These are phyloP conservation scores for Paracorniculantispora psalliotae DNA, from an alignment of 2,329 filamentous ascomycete species.

Conservation along the genomic window DNA sequence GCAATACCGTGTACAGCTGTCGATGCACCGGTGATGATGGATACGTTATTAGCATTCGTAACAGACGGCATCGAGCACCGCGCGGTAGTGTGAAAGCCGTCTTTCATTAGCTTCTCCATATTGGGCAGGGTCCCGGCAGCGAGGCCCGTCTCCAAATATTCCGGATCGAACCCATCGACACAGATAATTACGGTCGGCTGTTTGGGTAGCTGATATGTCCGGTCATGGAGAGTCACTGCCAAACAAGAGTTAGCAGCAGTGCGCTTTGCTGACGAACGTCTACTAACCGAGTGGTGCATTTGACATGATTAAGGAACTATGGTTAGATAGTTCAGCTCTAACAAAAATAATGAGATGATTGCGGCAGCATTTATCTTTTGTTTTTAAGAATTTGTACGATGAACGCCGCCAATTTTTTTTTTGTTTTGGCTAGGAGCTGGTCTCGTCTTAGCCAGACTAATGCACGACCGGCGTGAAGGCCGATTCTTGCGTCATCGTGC, in stretches of 20 bases:
- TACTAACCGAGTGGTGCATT: background rate
- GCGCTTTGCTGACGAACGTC: background rate
- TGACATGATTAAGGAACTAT: background rate
- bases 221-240: background rate
- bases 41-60: constrained; percentile 41
- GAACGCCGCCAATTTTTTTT: no score
- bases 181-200: constrained; percentile 36
- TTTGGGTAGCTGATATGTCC: constrained; percentile 13
- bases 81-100: constrained; percentile 35
- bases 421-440: no score
- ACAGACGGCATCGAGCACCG: constrained; percentile 38
- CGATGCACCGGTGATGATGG: constrained; percentile 38
- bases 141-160: constrained; percentile 33
- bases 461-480: background rate
- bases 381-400: no score
- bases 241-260: background rate
- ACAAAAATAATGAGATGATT: no score
- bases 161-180: constrained; percentile 39
- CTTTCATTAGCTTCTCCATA: constrained; percentile 25
- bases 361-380: no score
- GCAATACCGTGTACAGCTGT: constrained; percentile 36
- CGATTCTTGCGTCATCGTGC: background rate
- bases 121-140: constrained; percentile 30
- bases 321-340: no score
- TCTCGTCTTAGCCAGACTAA: background rate